Conservation (phyloP, 1,284 basidiomycete genomes). For the Violaceomyces palustris region DNA sequence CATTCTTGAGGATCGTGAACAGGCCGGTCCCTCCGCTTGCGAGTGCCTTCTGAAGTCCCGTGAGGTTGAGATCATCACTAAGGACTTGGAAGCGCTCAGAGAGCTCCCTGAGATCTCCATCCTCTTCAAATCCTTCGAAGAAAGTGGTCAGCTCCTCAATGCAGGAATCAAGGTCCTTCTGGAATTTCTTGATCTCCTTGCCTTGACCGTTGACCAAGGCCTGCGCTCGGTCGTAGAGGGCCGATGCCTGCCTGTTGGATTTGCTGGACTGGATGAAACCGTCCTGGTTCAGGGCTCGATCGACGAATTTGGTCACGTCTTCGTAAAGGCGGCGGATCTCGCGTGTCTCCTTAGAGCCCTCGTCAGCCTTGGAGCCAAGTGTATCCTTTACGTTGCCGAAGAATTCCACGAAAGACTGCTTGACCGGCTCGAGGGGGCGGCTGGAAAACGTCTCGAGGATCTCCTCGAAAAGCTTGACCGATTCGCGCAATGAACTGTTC, state of each 20-base stretch:
- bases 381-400: constrained; percentile 53
- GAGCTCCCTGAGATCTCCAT: constrained; percentile 42
- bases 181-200: constrained; percentile 27
- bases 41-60: constrained; percentile 19
- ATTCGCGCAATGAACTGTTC: constrained; percentile 54
- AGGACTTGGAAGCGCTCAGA: constrained; percentile 54
- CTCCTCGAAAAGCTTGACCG: constrained; percentile 53
- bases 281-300: constrained; percentile 30
- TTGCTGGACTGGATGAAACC: constrained; percentile 26
- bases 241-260: constrained; percentile 22
- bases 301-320: constrained; percentile 23
- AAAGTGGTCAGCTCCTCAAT: constrained; percentile 24
- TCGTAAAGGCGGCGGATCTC: constrained; percentile 53
- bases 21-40: constrained; percentile 9
- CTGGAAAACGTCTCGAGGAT: constrained; percentile 55
- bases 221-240: constrained; percentile 30
- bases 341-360: constrained; percentile 30
- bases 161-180: constrained; percentile 14
- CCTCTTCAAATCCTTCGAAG: constrained; percentile 27
- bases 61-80: constrained; percentile 47
- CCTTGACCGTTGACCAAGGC: constrained; percentile 23
- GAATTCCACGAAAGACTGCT: constrained; percentile 53
- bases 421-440: constrained; percentile 27
- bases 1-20: constrained; percentile 14
- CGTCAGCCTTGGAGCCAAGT: constrained; percentile 53